Conservation (phyloP, 140 eudicot species). For the Erigeron philadelphicus region DNA sequence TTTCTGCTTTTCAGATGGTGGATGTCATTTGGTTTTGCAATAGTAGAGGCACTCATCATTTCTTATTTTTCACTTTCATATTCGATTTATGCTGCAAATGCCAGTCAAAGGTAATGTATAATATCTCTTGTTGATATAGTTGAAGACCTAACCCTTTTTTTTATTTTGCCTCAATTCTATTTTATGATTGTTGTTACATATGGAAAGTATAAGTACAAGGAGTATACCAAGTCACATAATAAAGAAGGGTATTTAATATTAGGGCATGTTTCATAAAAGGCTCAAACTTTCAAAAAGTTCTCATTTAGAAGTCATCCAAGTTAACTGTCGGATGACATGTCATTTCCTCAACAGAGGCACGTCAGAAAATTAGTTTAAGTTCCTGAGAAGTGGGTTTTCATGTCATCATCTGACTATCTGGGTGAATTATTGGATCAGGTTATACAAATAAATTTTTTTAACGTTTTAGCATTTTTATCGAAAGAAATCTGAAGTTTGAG, state of each 20-base stretch:
- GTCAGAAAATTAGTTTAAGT: no score
- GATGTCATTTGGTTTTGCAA: constrained; percentile 84
- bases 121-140: constrained; percentile 3
- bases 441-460: not conserved
- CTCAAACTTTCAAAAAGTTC: no score
- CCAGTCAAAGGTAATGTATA: constrained; percentile 58
- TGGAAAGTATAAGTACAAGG: not conserved
- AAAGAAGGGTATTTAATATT: not conserved
- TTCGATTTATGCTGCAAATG: constrained; percentile 70
- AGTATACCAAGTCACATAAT: not conserved
- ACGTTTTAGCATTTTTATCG: not conserved
- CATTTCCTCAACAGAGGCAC: no score
- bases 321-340: no score
- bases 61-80: constrained; percentile 81
- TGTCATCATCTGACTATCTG: not conserved
- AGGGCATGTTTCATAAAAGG: not conserved
- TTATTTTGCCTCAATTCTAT: not conserved
- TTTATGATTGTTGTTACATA: not conserved
- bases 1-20: constrained; percentile 69
- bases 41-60: constrained; percentile 68
- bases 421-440: not conserved
- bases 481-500: no score
- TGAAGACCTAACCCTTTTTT: not conserved
- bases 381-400: not conserved
- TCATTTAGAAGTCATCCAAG: no score